These are phyloP conservation scores for Ophiostoma quercus DNA, from an alignment of 2,329 filamentous ascomycete species.

Conservation along the genomic window DNA sequence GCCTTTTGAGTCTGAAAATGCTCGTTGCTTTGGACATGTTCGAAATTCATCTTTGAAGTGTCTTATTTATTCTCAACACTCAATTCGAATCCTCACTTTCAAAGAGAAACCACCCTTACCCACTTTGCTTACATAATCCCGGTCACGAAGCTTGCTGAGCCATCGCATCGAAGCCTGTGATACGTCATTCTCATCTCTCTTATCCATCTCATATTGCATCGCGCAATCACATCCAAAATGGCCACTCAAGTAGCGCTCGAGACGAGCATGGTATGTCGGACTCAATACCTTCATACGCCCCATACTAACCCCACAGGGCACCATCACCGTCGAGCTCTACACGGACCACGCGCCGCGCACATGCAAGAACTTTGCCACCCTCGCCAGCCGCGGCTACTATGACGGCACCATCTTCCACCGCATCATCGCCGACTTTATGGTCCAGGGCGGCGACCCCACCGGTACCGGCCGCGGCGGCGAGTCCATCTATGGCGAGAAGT, in stretches of 20 bases:
- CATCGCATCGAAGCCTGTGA: neutral
- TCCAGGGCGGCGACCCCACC: conserved; percentile 90
- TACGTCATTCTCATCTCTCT: neutral
- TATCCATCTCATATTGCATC: neutral
- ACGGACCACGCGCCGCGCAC: conserved; percentile 80
- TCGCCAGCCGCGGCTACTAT: conserved; percentile 82
- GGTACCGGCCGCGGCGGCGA: conserved; percentile 84
- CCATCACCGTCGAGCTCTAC: conserved; percentile 85
- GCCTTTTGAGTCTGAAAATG: neutral
- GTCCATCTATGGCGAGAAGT: conserved; percentile 89
- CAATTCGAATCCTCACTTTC: no score
- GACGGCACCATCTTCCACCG: conserved; percentile 82
- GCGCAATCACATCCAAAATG: conserved; percentile 45
- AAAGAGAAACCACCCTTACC: neutral
- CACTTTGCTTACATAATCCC: neutral
- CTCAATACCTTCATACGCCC: neutral
- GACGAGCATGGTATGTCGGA: conserved; percentile 67
- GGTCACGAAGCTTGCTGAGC: neutral
- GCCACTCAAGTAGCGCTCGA: conserved; percentile 74
- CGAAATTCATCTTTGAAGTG: no score
- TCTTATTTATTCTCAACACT: no score
- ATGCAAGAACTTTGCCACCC: conserved; percentile 79
- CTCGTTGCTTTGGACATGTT: no score
- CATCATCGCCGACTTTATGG: conserved; percentile 94
- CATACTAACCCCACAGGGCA: conserved; percentile 54